Base-by-base conservation (phyloP, 163 green algal genomes). In the Scenedesmus sp. region DNA sequence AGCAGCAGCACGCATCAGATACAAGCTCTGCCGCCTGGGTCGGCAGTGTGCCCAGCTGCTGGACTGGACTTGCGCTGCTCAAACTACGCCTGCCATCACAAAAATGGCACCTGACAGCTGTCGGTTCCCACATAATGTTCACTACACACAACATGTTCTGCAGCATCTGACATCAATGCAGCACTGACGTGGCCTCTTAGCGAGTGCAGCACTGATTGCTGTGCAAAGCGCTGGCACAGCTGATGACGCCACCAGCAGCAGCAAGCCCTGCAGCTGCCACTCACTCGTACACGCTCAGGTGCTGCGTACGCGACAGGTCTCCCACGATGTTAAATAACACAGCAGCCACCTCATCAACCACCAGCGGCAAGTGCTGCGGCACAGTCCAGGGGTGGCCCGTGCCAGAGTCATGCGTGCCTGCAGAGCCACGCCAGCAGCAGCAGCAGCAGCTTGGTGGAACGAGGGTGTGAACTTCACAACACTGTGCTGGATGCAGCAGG, bases 381-480 rank as follows among this genome's bases (percentile, higher is more conserved):
- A 87, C 9, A 6, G 88, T 87, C 88, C 88, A 91, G 23, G 23
- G 57, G 59, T 91, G 82, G 56, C 82, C 82, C 5, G 88, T 91
- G 57, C 88, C 88, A 13, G 88, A 86, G 88, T 91, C 88, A 79
- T 91, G 88, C 23, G 76, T 91, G 60, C 88, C 88, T 76, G 66
- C 66, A 64, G 59, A 15, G 9, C 59, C 8, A 10, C 59, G 9
- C 7, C 59, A 64, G 59, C 59, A 64, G 59, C 59, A 64, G 59
- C n/a, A 52, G 74, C n/a, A 83, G 26, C 74, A 83, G 74, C 74
- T 46, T 46, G 34, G 34, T 46, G 34, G 0, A 46, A 46, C 34
- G 34, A 46, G 34, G 34, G 34, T 46, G 34, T 46, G 34, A 46
- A 46, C 34, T 46, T 46, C 34, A 46, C 34, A 46, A 46, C 34